A percentile compares a stretch with the other conserved stretches of the same genome.
These are phyloP conservation scores for Oehlia diaphana DNA, from an alignment of 192 early-diverging fungal species.

Conservation along the genomic window DNA sequence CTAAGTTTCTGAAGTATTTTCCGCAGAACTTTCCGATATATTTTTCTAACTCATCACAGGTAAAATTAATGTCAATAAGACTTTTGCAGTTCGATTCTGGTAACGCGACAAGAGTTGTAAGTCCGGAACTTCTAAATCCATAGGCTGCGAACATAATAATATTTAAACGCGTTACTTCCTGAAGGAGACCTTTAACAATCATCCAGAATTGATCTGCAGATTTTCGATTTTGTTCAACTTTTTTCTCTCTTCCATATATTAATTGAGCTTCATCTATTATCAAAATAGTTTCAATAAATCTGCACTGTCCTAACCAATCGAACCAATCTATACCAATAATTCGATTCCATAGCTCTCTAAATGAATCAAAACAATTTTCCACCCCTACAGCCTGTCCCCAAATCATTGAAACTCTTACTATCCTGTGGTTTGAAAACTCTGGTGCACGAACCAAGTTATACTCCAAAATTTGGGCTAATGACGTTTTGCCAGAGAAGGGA, in stretches of 20 bases:
- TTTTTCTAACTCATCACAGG: neutral
- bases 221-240: no score
- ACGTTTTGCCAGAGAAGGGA: constrained; percentile 4
- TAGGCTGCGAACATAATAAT: constrained; percentile 25
- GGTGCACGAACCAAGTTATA: neutral
- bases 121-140: constrained; percentile 9
- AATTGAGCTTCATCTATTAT: no score
- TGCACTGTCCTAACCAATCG: no score
- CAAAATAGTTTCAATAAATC: no score
- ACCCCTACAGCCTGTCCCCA: no score
- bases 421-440: no score
- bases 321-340: no score
- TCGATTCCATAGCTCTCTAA: no score
- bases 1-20: neutral
- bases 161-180: neutral
- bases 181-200: neutral
- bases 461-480: neutral
- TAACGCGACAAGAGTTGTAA: neutral
- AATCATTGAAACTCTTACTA: no score
- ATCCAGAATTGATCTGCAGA: no score
- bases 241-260: no score
- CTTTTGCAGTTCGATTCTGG: neutral
- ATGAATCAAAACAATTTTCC: no score
- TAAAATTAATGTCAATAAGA: constrained; percentile 8
- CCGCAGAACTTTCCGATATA: neutral